phyloP scores from a whole-genome alignment of 2,329 filamentous ascomycete genomes.

The Rosellinia necatrix region DNA sequence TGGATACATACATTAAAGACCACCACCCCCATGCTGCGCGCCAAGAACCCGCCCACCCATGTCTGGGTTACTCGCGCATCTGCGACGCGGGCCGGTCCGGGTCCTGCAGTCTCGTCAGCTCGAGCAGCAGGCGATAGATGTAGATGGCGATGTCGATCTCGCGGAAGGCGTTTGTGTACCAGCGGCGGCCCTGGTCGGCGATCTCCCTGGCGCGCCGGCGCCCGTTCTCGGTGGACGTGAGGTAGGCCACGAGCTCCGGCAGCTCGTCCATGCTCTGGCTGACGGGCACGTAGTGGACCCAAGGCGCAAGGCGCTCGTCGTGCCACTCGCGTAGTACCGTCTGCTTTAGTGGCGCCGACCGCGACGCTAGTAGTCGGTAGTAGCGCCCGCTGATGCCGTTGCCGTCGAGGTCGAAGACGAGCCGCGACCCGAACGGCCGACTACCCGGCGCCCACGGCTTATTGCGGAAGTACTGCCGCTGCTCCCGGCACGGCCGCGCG shows the following conservation, averaged over 20 bases:
- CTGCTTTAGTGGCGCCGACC: conserved; percentile 54
- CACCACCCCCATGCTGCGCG: background rate
- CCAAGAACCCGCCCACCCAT: background rate
- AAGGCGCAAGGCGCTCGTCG: conserved; percentile 58
- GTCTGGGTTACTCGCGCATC: no score
- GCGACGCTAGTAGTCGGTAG: conserved; percentile 54
- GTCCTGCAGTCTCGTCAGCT: conserved; percentile 53
- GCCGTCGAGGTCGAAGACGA: conserved; percentile 60
- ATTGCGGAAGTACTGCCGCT: conserved; percentile 40
- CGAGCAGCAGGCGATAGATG: conserved; percentile 64
- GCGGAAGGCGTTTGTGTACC: conserved; percentile 58
- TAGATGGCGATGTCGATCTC: conserved; percentile 65
- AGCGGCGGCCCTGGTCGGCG: conserved; percentile 58
- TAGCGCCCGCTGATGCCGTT: conserved; percentile 61
- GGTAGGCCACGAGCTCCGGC: conserved; percentile 54
- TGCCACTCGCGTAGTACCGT: conserved; percentile 62
- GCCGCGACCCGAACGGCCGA: conserved; percentile 44
- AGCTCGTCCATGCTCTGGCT: conserved; percentile 55
- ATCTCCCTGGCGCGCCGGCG: conserved; percentile 53
- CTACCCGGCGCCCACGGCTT: conserved; percentile 43
- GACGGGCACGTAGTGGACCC: conserved; percentile 62
- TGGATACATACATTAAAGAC: background rate
- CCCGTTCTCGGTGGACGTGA: conserved; percentile 52
- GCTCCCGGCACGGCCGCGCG: conserved; percentile 42
- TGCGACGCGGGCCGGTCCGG: conserved; percentile 27